Evolutionary conservation across 192 early-diverging fungal species (phyloP), one percentile per base, ranked within the genome.

Genomic region (Coemansia sp.): DNA sequence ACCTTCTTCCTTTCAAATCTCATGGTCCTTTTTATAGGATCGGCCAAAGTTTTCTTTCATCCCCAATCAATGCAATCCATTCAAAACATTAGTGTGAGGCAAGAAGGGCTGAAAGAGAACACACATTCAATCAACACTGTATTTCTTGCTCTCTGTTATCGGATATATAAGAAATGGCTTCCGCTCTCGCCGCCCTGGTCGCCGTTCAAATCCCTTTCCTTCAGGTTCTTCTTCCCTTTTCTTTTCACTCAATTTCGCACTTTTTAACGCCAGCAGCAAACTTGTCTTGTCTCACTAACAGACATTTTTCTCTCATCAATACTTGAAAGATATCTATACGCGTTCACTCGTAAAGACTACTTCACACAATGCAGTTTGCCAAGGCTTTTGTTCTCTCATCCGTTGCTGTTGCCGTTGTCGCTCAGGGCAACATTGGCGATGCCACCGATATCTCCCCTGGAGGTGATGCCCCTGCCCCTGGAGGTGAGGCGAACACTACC

Each of bases 341-440:
- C 10, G 1, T 38, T 38, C 8, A 3, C 8, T 19, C 27, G 18
- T 49, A 53, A 26, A 16, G 19, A 27, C 59, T 23, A 24, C 32
- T 44, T 32, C 38, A 32, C 23, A 76, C 54, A 76, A 78, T 78
- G 76, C 76, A 78, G 76, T 73, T 78, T 62, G 70, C 76, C 62
- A 73, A 73, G 67, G 49, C 71, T 41, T 32, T 78, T 49, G 76
- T 71, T 49, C 28, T 78, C 55, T 23, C 76, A 26, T 67, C 76
- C 51, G 10, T 78, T 50, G 76, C 67, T 23, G 64, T 56, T 53
- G 71, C 67, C 31, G 76, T 73, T 27, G 47, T 55, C 48, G 76
- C 76, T n/a, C 70, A 78, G 67, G 49, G 28, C 25, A 30, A 68
- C 22, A 66, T 64, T 22, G 70, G 64, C n/a, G 60, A 49, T 8